phyloP scores from a whole-genome alignment of 192 early-diverging fungal genomes.

The Nowakowskiella sp. region DNA sequence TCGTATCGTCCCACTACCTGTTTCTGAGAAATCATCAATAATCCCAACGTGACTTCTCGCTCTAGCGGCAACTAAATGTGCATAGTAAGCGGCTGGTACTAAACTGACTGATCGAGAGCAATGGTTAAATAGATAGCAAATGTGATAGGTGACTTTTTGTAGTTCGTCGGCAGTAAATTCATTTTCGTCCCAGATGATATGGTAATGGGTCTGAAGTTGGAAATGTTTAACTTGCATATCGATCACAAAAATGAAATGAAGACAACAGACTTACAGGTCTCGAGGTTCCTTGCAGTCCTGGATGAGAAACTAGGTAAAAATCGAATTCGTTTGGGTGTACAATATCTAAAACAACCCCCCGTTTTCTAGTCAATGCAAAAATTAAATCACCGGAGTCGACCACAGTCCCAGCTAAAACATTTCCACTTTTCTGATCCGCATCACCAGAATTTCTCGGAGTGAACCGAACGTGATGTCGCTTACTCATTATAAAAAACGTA shows the following conservation, averaged over 20 bases:
- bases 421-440: slow-evolving; percentile 51
- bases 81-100: slow-evolving; percentile 83
- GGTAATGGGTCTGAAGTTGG: slow-evolving; percentile 81
- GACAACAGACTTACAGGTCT: no score
- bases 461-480: slow-evolving; percentile 50
- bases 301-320: slow-evolving; percentile 80
- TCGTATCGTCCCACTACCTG: no score
- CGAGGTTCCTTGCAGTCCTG: slow-evolving; percentile 84
- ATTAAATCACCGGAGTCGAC: slow-evolving; percentile 38
- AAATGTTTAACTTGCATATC: no score
- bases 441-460: no score
- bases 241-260: no score
- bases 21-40: background rate
- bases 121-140: slow-evolving; percentile 76
- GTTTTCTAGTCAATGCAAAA: no score
- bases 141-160: slow-evolving; percentile 76
- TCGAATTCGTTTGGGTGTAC: slow-evolving; percentile 77
- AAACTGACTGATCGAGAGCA: slow-evolving; percentile 76
- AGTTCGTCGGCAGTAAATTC: slow-evolving; percentile 65
- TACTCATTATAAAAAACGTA: slow-evolving; percentile 47
- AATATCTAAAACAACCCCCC: slow-evolving; percentile 58
- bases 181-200: slow-evolving; percentile 80
- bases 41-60: slow-evolving; percentile 22
- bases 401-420: slow-evolving; percentile 76
- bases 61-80: slow-evolving; percentile 67